Evolutionary conservation across 73 alveolate species (phyloP), one percentile per base, ranked within the genome.

Genomic region (Paraurostyla sp.): DNA sequence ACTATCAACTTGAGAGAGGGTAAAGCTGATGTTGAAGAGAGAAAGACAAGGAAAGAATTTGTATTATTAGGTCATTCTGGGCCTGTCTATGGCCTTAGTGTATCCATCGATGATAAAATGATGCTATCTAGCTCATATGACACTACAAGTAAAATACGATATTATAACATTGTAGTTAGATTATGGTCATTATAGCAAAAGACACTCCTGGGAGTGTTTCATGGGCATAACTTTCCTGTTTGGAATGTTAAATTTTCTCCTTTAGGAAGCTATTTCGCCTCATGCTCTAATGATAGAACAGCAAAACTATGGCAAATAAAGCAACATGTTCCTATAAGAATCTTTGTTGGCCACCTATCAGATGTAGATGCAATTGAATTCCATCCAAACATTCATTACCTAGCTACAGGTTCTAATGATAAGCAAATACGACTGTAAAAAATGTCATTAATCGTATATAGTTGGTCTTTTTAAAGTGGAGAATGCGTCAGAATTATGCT

Each of bases 211-310:
- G 91, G 90, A 29, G 85, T 89, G 3, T 97, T 65, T 73, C 82
- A 93, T 73, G 98, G 96, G 0, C 98, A 97, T 84, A 87, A 91
- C 51, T 88, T 92, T 54, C 98, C 98, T 23, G 94, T 97, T 45
- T 92, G 97, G 96, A 92, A 92, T 87, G 98, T 97, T 3, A 93
- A 91, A 88, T 97, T 95, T 87, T 90, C 98, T 20, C 99, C 99
- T 0, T 84, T 94, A 13, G 95, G 98, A 13, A 91, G 83, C 76
- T 95, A 95, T 76, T 97, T 97, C 60, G 98, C 97, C 0, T 91
- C 97, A 81, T 97, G 99, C 13, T 95, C 96, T 0, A 87, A 93
- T 56, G 99, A 97, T 80, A 93, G 93, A 80, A 95, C 98, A 0
- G 98, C 98, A 0, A 76, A 86, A 54, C 62, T 97, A 49, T 97